These are phyloP conservation scores for Aureobasidium sp. DNA, from an alignment of 2,329 filamentous ascomycete genomes.

Conservation along the genomic window DNA sequence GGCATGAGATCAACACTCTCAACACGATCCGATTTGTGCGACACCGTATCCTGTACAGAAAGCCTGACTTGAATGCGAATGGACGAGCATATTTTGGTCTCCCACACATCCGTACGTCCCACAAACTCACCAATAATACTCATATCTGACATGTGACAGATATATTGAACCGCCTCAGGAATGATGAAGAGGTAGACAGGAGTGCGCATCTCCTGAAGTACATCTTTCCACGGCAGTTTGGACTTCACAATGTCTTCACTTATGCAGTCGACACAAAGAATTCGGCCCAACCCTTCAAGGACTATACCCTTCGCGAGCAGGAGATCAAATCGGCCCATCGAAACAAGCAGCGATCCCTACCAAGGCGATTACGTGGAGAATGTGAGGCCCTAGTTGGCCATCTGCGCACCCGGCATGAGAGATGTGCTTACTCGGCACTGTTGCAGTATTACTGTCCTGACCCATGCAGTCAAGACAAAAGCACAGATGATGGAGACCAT, in stretches of 20 bases:
- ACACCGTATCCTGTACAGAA: slow-evolving; percentile 79
- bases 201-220: slow-evolving; percentile 77
- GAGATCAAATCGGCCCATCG: slow-evolving; percentile 54
- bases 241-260: slow-evolving; percentile 86
- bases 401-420: slow-evolving; percentile 62
- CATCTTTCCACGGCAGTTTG: slow-evolving; percentile 86
- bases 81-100: slow-evolving; percentile 67
- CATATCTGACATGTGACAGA: slow-evolving; percentile 61
- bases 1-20: slow-evolving; percentile 23
- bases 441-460: slow-evolving; percentile 73
- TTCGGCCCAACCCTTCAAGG: slow-evolving; percentile 68
- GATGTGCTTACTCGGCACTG: slow-evolving; percentile 73
- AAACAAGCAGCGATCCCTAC: slow-evolving; percentile 25
- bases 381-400: slow-evolving; percentile 54
- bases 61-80: slow-evolving; percentile 61
- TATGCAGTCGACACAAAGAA: slow-evolving; percentile 57
- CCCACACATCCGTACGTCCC: slow-evolving; percentile 66
- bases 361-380: slow-evolving; percentile 62
- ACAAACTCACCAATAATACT: background rate
- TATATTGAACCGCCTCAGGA: slow-evolving; percentile 65
- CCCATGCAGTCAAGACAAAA: slow-evolving; percentile 14
- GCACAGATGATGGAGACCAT: background rate
- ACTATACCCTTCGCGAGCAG: slow-evolving; percentile 78
- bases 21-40: slow-evolving; percentile 69
- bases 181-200: slow-evolving; percentile 43